Conservation (phyloP, 164 flowering plant genomes). For the Vitis rotundifolia region DNA sequence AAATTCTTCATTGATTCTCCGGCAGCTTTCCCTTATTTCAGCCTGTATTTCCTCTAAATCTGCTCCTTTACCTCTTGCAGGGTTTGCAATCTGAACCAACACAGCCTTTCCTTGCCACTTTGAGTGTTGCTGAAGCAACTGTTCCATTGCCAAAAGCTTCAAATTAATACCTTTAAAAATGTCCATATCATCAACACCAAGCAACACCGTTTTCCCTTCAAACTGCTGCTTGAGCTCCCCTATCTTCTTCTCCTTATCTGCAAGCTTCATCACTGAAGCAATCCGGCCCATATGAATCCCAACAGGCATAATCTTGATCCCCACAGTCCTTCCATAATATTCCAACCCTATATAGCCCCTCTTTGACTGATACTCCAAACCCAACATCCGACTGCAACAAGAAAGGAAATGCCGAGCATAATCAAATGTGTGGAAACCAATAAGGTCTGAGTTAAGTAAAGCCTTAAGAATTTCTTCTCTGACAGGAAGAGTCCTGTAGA, state of each 20-base stretch:
- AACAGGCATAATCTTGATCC: conserved; percentile 53
- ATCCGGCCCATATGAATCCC: conserved; percentile 55
- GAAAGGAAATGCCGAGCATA: conserved; percentile 60
- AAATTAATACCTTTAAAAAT: conserved; percentile 55
- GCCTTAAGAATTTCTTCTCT: conserved; percentile 51
- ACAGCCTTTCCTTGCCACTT: conserved; percentile 46
- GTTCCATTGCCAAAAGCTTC: conserved; percentile 51
- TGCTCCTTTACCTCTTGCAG: conserved; percentile 43
- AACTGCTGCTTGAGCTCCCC: conserved; percentile 32
- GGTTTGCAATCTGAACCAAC: conserved; percentile 50
- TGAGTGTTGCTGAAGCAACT: conserved; percentile 41
- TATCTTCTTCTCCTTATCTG: conserved; percentile 32
- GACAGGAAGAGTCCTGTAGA: conserved; percentile 50
- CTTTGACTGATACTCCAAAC: conserved; percentile 49
- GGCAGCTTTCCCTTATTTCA: conserved; percentile 36
- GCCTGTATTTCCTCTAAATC: conserved; percentile 33
- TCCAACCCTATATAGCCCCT: conserved; percentile 55
- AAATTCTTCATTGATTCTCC: conserved; percentile 32
- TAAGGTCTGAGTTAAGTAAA: conserved; percentile 43
- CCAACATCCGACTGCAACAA: conserved; percentile 58
- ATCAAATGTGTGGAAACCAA: conserved; percentile 62
- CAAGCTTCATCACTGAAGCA: conserved; percentile 34
- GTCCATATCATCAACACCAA: conserved; percentile 54
- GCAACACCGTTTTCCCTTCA: conserved; percentile 35
- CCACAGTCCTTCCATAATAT: conserved; percentile 51